Percentiles rank a stretch among this genome's conserved stretches.
phyloP scores from a whole-genome alignment of 179 eudicot species.

The Beta corolliflora region DNA sequence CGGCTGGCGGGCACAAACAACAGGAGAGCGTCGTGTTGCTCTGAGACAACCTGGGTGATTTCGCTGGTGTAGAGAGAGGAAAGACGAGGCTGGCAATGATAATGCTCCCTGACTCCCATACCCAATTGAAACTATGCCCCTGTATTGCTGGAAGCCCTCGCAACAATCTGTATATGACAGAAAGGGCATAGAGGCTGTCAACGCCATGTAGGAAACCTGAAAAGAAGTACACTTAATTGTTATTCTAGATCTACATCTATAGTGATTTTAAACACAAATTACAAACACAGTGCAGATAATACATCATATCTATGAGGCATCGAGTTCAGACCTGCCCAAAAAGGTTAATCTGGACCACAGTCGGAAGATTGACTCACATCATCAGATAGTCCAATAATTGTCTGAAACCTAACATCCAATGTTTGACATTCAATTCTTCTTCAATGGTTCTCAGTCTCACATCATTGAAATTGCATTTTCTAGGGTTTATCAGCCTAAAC shows the following conservation, averaged over 20 bases:
- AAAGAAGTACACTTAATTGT: background rate
- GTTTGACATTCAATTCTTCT: background rate
- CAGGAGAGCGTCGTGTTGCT: slow-evolving; percentile 24
- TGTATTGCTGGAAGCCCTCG: slow-evolving; percentile 19
- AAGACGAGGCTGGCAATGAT: slow-evolving; percentile 18
- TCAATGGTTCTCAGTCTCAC: background rate
- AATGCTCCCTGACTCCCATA: slow-evolving; percentile 9
- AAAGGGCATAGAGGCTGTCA: slow-evolving; percentile 22
- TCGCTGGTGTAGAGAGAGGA: slow-evolving; percentile 15
- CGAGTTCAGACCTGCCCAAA: background rate
- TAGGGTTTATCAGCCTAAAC: background rate
- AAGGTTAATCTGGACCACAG: background rate
- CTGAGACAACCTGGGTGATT: slow-evolving; percentile 26
- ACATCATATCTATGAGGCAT: background rate
- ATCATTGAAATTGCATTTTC: background rate
- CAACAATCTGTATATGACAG: slow-evolving; percentile 21
- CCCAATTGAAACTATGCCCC: background rate
- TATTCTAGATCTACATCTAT: background rate
- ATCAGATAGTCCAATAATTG: background rate
- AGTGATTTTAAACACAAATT: background rate
- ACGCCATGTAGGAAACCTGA: slow-evolving; percentile 28
- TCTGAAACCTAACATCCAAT: background rate
- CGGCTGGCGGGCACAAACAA: slow-evolving; percentile 25
- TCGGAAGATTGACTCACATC: background rate
- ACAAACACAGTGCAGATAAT: background rate